Base-by-base conservation (phyloP, 192 early-diverging fungal genomes). In the Allomyces arbusculus region DNA sequence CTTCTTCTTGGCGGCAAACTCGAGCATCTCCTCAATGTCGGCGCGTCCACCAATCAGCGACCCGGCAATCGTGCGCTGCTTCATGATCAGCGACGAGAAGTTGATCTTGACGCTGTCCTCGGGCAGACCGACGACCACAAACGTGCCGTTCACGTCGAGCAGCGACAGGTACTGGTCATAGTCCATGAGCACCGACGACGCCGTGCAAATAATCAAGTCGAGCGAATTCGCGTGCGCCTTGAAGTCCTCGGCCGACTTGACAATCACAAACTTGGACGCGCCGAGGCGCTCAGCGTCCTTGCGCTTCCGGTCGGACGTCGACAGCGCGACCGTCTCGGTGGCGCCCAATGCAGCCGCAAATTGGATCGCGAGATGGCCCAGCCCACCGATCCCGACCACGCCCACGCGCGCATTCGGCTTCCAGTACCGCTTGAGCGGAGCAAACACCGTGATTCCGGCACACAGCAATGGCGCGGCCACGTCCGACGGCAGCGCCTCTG, bases 371-470 rank as follows among this genome's bases (percentile, higher is more conserved):
- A 88, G 78, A 67, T 87, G 87, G 4, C 87, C 86, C 10, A 92
- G 74, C 24, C 88, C 88, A 20, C 91, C 91, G 24, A 92, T 77
- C 23, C 91, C 91, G 45, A 89, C 77, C 8, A 92, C 73, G 11
- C 83, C 89, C 20, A 91, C 82, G 1, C 77, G 72, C 22, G 76
- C 77, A 19, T 86, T 87, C 24, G 84, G 76, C 61, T 75, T 80
- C 23, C 86, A 71, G 61, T 81, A 76, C 25, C 79, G 78, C 61
- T 81, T 76, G 61, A 94, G 72, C 3, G 90, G 84, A 1, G 76
- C 74, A 69, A 83, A 91, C 2, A 89, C 84, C 23, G 91, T 87
- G 26, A 82, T 77, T 10, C 90, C 91, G 16, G 90, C 90, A 71
- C 91, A 91, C 69, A 91, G 78, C 58, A 94, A 71, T 3, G 90